phyloP scores from a whole-genome alignment of 2,329 filamentous ascomycete species.

The Xylaria sp. region DNA sequence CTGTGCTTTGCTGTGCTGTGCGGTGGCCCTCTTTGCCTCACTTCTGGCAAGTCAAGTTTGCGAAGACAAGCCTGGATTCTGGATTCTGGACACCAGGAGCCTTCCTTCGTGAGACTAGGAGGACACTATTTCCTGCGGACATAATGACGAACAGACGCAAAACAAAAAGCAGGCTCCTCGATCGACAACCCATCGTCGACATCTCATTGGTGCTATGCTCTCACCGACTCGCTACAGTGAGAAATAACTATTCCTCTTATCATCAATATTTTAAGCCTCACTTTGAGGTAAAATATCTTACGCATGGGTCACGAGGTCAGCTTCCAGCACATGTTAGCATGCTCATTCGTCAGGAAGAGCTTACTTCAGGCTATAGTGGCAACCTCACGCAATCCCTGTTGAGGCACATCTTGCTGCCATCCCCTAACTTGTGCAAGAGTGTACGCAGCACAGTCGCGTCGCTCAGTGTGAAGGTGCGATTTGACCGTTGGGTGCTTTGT shows the following conservation, averaged over 20 bases:
- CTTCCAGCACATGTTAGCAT: not conserved
- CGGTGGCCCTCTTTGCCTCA: not conserved
- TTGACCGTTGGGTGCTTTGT: slow-evolving; percentile 4
- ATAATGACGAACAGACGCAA: not conserved
- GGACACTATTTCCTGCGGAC: not conserved
- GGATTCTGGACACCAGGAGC: not conserved
- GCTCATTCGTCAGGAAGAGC: not conserved
- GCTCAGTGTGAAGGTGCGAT: slow-evolving; percentile 1
- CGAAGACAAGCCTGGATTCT: not conserved
- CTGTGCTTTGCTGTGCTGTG: not conserved
- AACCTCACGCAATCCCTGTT: slow-evolving; percentile 1
- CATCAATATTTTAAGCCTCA: slow-evolving; percentile 17
- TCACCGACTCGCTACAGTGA: not conserved
- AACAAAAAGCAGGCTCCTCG: slow-evolving; percentile 1
- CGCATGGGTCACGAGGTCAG: slow-evolving; percentile 11
- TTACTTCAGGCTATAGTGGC: not conserved
- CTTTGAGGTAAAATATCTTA: not conserved
- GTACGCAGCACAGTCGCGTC: not conserved
- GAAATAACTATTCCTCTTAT: not conserved
- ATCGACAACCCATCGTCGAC: not conserved
- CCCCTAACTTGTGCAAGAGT: not conserved
- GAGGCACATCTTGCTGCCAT: not conserved
- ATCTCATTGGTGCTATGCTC: slow-evolving; percentile 2
- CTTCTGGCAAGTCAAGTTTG: not conserved
- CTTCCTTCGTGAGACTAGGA: not conserved